These are phyloP conservation scores for Phytophthora pseudosyringae DNA, from an alignment of 352 stramenopile species.

Conservation along the genomic window DNA sequence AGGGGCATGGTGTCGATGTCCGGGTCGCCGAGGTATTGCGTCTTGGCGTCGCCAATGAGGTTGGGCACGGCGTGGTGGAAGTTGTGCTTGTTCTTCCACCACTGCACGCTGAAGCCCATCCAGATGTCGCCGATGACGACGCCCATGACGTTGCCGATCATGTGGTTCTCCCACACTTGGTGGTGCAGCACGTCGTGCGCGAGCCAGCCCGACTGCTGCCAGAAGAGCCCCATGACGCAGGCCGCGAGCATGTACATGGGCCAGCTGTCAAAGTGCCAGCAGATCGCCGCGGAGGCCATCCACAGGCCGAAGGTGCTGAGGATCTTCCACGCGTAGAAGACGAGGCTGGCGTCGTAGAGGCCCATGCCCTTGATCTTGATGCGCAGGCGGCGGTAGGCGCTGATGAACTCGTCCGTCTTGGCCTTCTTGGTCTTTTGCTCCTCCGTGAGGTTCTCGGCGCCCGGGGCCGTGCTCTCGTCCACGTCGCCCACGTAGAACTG, in stretches of 20 bases:
- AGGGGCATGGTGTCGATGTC: slow-evolving; percentile 99
- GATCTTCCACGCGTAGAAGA: slow-evolving; percentile 97
- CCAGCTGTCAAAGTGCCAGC: slow-evolving; percentile 80
- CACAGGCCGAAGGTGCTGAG: slow-evolving; percentile 93
- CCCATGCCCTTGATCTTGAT: slow-evolving; percentile 95
- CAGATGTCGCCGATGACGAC: slow-evolving; percentile 96
- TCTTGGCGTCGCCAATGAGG: slow-evolving; percentile 91
- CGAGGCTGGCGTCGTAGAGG: slow-evolving; percentile 92
- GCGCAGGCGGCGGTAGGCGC: slow-evolving; percentile 95
- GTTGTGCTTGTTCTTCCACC: slow-evolving; percentile 99
- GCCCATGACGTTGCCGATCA: slow-evolving; percentile 93
- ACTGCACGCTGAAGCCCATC: slow-evolving; percentile 97
- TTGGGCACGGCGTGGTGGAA: slow-evolving; percentile 98
- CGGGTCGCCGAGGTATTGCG: slow-evolving; percentile 91
- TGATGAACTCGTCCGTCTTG: slow-evolving; percentile 94
- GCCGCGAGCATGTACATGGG: slow-evolving; percentile 93
- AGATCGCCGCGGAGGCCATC: slow-evolving; percentile 85
- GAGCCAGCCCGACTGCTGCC: slow-evolving; percentile 98
- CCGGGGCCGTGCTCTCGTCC: slow-evolving; percentile 70
- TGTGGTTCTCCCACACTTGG: slow-evolving; percentile 96
- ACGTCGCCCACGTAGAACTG: slow-evolving; percentile 98
- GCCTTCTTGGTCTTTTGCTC: slow-evolving; percentile 52
- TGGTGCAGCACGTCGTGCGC: slow-evolving; percentile 98
- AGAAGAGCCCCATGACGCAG: slow-evolving; percentile 96
- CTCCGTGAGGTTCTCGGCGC: slow-evolving; percentile 41